Conservation (phyloP, 768 basidiomycete genomes). For the Lactarius pseudohatsudake region DNA sequence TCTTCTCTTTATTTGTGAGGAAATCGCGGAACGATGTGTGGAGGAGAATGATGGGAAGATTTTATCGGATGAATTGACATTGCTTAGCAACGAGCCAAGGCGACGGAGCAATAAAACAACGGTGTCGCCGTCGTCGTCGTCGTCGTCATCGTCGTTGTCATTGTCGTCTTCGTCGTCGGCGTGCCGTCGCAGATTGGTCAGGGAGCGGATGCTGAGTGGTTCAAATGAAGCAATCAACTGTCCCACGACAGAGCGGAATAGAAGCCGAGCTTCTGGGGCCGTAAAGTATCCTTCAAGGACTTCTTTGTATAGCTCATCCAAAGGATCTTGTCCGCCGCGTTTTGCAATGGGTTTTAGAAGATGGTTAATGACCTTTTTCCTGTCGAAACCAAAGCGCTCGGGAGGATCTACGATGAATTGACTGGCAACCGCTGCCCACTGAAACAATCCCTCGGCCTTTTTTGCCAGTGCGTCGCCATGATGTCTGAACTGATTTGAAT, state of each 20-base stretch:
- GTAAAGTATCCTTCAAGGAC: too few species aligned
- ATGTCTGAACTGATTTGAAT: not conserved
- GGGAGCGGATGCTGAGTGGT: not conserved
- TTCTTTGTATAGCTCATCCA: too few species aligned
- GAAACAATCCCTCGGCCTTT: not conserved
- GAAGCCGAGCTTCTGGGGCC: not conserved
- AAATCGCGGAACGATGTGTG: not conserved
- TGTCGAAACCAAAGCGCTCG: too few species aligned
- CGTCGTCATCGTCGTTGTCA: too few species aligned
- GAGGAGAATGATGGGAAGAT: not conserved
- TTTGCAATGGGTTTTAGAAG: not conserved
- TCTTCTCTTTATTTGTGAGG: not conserved
- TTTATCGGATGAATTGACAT: not conserved
- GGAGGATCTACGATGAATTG: not conserved
- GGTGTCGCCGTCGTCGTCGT: too few species aligned
- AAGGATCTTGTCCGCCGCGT: not conserved
- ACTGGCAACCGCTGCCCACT: not conserved
- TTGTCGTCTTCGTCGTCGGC: too few species aligned
- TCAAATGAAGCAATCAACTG: not conserved
- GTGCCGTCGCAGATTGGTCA: not conserved
- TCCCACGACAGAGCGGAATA: constrained; percentile 3
- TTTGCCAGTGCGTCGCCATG: not conserved
- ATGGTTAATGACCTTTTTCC: too few species aligned
- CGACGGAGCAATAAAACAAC: not conserved
- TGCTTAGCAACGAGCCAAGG: constrained; percentile 5